These are phyloP conservation scores for Skeletonema grethae DNA, from an alignment of 108 stramenopile genomes.

Conservation along the genomic window DNA sequence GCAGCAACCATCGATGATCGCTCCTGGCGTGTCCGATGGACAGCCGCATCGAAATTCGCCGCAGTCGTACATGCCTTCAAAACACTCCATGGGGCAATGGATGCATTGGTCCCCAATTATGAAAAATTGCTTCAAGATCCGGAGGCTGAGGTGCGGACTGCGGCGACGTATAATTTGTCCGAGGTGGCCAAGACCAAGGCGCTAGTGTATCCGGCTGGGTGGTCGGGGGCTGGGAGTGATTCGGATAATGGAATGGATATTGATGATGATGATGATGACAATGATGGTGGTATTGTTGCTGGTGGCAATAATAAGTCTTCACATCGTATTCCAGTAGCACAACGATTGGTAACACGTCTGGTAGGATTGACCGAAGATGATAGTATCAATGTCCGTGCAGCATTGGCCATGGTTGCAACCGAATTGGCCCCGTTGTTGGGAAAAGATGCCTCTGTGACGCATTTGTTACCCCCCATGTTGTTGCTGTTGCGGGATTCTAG, in stretches of 20 bases:
- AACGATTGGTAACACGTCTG: constrained; percentile 77
- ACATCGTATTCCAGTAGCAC: constrained; percentile 64
- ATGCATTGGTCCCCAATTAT: constrained; percentile 80
- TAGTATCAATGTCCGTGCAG: constrained; percentile 86
- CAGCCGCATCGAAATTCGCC: constrained; percentile 89
- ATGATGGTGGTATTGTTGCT: too few relatives aligned
- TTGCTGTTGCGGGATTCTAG: constrained; percentile 91
- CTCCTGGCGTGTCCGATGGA: constrained; percentile 96
- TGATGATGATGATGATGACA: constrained; percentile 18
- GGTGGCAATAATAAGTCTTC: constrained; percentile 17
- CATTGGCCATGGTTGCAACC: constrained; percentile 92
- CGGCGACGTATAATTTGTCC: constrained; percentile 87
- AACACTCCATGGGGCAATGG: constrained; percentile 64
- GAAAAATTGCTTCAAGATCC: constrained; percentile 89
- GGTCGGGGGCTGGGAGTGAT: constrained; percentile 36
- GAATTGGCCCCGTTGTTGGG: constrained; percentile 92
- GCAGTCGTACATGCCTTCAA: constrained; percentile 73
- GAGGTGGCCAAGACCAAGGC: constrained; percentile 72
- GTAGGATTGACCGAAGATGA: constrained; percentile 84
- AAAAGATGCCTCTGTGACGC: constrained; percentile 81
- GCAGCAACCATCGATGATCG: constrained; percentile 89
- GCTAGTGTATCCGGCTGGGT: constrained; percentile 44
- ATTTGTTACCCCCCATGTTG: constrained; percentile 95
- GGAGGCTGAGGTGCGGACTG: constrained; percentile 95
- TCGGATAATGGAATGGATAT: constrained; percentile 10